These are phyloP conservation scores for Cladorrhinum samala DNA, from an alignment of 495 filamentous ascomycete genomes.

Conservation along the genomic window DNA sequence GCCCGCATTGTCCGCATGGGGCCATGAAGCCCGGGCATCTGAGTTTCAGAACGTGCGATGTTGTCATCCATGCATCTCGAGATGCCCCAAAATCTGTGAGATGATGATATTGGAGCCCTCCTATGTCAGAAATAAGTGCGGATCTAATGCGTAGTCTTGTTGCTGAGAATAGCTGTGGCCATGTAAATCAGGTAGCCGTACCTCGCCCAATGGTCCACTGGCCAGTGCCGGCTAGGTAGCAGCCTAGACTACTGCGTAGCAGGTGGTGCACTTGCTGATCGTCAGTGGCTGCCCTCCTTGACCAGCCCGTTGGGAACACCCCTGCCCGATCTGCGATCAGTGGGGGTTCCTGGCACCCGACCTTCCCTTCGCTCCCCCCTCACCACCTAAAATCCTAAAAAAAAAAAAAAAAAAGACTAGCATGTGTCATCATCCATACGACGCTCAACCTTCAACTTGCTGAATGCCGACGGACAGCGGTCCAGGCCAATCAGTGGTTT, in stretches of 20 bases:
- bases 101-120: background rate
- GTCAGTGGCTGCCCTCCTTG: constrained; percentile 20
- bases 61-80: background rate
- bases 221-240: constrained; percentile 7
- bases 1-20: background rate
- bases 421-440: background rate
- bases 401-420: background rate
- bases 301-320: constrained; percentile 13
- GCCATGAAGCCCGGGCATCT: background rate
- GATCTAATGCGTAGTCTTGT: constrained; percentile 6
- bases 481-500: too few species aligned
- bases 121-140: background rate
- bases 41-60: background rate
- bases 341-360: background rate
- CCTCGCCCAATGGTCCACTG: constrained; percentile 20
- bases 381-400: background rate
- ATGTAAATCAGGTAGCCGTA: constrained; percentile 9
- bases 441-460: too few species aligned
- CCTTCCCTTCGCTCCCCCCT: background rate
- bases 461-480: too few species aligned
- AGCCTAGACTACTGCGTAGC: too few species aligned
- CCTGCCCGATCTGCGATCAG: constrained; percentile 8
- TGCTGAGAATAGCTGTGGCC: background rate
- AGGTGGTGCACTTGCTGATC: constrained; percentile 8
- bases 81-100: too few species aligned